Evolutionary conservation across 768 basidiomycete genomes (phyloP).

Genomic region (Hortiboletus flavorubellus): DNA sequence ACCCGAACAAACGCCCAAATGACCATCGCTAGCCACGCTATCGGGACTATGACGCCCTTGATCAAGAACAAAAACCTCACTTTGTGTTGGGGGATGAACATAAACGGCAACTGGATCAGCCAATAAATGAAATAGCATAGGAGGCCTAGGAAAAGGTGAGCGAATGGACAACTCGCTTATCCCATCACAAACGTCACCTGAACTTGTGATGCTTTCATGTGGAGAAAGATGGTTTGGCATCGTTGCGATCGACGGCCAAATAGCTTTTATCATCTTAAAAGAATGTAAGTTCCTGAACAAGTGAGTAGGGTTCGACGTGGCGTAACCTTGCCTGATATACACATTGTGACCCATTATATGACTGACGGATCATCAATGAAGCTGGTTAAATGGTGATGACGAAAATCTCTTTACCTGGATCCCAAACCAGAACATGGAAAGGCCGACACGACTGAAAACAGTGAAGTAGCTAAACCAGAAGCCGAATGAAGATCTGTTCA

Average conservation of each 20-base stretch:
- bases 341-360: constrained; percentile 64
- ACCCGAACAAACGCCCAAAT: constrained; percentile 77
- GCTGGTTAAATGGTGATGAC: not conserved
- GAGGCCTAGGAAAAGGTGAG: constrained; percentile 42
- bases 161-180: not conserved
- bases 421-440: constrained; percentile 82
- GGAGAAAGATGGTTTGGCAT: constrained; percentile 63
- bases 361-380: constrained; percentile 27
- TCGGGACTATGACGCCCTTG: constrained; percentile 64
- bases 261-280: constrained; percentile 68
- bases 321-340: constrained; percentile 50
- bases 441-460: constrained; percentile 69
- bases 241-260: constrained; percentile 69
- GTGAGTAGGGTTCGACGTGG: not conserved
- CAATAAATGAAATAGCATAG: constrained; percentile 77
- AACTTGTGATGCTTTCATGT: constrained; percentile 58
- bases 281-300: not conserved
- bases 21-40: constrained; percentile 66
- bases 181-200: constrained; percentile 34
- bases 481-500: constrained; percentile 84
- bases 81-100: constrained; percentile 73
- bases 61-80: constrained; percentile 73
- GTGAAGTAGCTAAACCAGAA: constrained; percentile 89
- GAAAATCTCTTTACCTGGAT: constrained; percentile 50
- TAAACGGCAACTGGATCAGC: constrained; percentile 71